phyloP scores from a whole-genome alignment of 2,329 filamentous ascomycete genomes.

The Trichoderma koningiopsis region DNA sequence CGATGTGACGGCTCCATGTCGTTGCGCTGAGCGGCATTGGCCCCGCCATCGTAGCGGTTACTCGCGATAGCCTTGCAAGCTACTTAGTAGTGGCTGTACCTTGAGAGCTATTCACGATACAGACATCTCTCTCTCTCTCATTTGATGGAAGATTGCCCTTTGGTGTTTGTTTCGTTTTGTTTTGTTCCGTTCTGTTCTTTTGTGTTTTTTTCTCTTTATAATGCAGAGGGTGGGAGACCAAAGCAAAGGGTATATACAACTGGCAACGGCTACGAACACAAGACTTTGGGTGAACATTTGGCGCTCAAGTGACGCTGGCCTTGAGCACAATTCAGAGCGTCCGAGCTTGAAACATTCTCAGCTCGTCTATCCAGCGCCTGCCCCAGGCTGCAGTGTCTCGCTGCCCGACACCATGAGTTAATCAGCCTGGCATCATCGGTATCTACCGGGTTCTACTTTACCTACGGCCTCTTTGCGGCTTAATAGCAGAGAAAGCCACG shows the following conservation, averaged over 20 bases:
- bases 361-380: not conserved
- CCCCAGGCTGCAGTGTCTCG: slow-evolving; percentile 22
- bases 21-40: slow-evolving; percentile 14
- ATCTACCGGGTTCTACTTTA: not conserved
- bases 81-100: slow-evolving; percentile 13
- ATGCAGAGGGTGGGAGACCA: not conserved
- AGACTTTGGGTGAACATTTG: not conserved
- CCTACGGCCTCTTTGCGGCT: not conserved
- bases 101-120: not conserved
- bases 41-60: slow-evolving; percentile 17
- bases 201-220: not conserved
- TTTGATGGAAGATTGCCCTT: not conserved
- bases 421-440: not conserved
- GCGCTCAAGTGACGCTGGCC: slow-evolving; percentile 19
- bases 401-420: slow-evolving; percentile 5
- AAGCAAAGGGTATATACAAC: not conserved
- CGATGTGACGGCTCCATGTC: slow-evolving; percentile 16
- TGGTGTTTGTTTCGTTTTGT: not conserved
- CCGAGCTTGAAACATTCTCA: slow-evolving; percentile 1
- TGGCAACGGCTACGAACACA: not conserved
- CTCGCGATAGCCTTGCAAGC: slow-evolving; percentile 13
- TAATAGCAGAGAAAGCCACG: not conserved
- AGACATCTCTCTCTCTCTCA: not conserved
- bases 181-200: not conserved
- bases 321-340: not conserved